These are phyloP conservation scores for Ochromonadaceae sp. DNA, from an alignment of 352 stramenopile genomes.

Conservation along the genomic window DNA sequence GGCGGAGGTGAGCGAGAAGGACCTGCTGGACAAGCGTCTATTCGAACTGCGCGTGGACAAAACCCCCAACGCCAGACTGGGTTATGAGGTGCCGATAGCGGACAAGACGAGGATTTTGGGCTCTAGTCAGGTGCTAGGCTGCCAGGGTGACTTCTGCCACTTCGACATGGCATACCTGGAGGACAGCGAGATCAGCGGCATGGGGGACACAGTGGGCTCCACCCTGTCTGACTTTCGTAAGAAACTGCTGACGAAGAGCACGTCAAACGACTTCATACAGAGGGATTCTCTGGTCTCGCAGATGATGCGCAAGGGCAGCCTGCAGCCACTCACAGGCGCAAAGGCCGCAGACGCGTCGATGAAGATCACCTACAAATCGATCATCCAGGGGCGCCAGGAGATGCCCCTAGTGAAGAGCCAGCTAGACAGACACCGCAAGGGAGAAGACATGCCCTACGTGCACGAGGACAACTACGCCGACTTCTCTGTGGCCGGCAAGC, in stretches of 20 bases:
- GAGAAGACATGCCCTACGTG: constrained; percentile 22
- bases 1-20: no score
- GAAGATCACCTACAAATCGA: constrained; percentile 19
- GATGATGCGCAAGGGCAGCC: constrained; percentile 15
- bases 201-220: no score
- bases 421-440: constrained; percentile 20
- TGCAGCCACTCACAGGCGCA: constrained; percentile 13
- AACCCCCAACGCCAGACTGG: constrained; percentile 1
- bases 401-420: constrained; percentile 19
- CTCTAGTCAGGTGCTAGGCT: constrained; percentile 26
- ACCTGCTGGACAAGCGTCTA: no score
- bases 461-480: constrained; percentile 15
- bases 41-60: no score
- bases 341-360: constrained; percentile 18
- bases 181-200: not conserved
- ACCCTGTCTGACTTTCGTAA: not conserved
- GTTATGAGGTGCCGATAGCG: not conserved
- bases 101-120: constrained; percentile 19
- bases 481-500: constrained; percentile 18
- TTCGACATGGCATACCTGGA: constrained; percentile 23
- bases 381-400: constrained; percentile 21
- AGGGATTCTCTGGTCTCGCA: not conserved
- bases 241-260: constrained; percentile 12
- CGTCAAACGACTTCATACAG: not conserved
- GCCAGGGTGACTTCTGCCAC: constrained; percentile 31